phyloP scores from a whole-genome alignment of 202 grass and related monocot species.

The Zoysia matrella region DNA sequence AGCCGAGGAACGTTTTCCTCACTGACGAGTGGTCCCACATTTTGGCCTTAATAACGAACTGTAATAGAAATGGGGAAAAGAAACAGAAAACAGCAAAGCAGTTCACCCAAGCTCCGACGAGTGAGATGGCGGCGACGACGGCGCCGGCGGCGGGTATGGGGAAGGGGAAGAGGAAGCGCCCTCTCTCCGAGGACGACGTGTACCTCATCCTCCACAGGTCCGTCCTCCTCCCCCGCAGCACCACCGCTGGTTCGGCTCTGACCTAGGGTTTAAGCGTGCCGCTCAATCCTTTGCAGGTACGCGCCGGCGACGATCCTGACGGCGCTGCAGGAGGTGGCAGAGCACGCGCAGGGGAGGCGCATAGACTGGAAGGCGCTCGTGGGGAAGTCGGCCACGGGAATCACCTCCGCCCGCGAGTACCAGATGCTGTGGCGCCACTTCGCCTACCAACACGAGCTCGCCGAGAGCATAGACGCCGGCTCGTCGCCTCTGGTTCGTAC shows the following conservation, averaged over 20 bases:
- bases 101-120: slow-evolving; percentile 35
- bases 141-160: not conserved
- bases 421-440: slow-evolving; percentile 97
- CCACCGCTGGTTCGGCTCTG: slow-evolving; percentile 10
- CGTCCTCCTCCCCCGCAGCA: not conserved
- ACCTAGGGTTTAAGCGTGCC: too few species aligned
- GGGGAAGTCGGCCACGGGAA: slow-evolving; percentile 73
- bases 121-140: slow-evolving; percentile 2
- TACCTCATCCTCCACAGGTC: slow-evolving; percentile 81
- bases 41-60: too few species aligned
- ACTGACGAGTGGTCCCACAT: too few species aligned
- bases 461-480: slow-evolving; percentile 54
- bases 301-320: too few species aligned
- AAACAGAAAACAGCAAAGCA: not conserved
- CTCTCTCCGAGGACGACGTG: slow-evolving; percentile 78
- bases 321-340: too few species aligned
- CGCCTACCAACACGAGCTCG: slow-evolving; percentile 67
- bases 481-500: slow-evolving; percentile 68
- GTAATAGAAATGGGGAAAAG: not conserved
- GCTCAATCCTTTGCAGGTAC: too few species aligned
- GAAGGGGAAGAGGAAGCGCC: slow-evolving; percentile 58
- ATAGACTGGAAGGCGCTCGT: too few species aligned
- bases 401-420: slow-evolving; percentile 84
- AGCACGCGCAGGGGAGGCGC: too few species aligned
- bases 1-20: too few species aligned